These are phyloP conservation scores for Cenchrus fungigraminus DNA, from an alignment of 176 grass and related monocot genomes.

Conservation along the genomic window DNA sequence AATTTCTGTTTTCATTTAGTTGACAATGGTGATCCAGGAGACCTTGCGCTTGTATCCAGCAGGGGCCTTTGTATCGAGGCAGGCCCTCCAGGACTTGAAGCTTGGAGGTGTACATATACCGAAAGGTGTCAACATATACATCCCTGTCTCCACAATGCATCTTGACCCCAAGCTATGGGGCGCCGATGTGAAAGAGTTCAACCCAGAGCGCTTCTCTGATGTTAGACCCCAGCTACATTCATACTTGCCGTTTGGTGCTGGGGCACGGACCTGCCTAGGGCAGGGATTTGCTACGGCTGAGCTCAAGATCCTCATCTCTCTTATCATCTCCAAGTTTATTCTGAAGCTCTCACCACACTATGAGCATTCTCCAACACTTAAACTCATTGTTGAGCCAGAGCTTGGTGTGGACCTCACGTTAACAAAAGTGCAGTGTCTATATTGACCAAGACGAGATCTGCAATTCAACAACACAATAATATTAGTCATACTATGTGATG, in stretches of 20 bases:
- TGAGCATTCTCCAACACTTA: slow-evolving; percentile 69
- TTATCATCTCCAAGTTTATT: slow-evolving; percentile 74
- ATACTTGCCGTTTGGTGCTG: slow-evolving; percentile 88
- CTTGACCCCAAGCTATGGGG: slow-evolving; percentile 88
- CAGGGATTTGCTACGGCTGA: slow-evolving; percentile 92
- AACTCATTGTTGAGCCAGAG: slow-evolving; percentile 88
- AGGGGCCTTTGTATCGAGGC: slow-evolving; percentile 85
- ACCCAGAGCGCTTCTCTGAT: slow-evolving; percentile 76
- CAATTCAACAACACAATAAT: slow-evolving; percentile 8
- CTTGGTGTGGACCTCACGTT: slow-evolving; percentile 73
- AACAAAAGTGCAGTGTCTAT: slow-evolving; percentile 39
- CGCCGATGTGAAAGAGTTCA: slow-evolving; percentile 69
- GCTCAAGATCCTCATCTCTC: slow-evolving; percentile 86
- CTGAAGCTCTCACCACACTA: slow-evolving; percentile 64
- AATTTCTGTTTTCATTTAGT: slow-evolving; percentile 51
- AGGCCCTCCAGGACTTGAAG: slow-evolving; percentile 72
- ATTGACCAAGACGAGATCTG: slow-evolving; percentile 9
- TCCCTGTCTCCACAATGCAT: slow-evolving; percentile 85
- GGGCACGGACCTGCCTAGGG: slow-evolving; percentile 92
- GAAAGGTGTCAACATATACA: slow-evolving; percentile 88
- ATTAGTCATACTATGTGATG: slow-evolving; percentile 4
- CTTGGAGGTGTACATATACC: slow-evolving; percentile 70
- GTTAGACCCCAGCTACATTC: slow-evolving; percentile 65
- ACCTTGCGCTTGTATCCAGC: slow-evolving; percentile 85
- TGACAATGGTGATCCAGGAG: slow-evolving; percentile 96